Evolutionary conservation across 371 early-diverging fungal genomes (phyloP).

Genomic region (Phascolomyces articulosus): DNA sequence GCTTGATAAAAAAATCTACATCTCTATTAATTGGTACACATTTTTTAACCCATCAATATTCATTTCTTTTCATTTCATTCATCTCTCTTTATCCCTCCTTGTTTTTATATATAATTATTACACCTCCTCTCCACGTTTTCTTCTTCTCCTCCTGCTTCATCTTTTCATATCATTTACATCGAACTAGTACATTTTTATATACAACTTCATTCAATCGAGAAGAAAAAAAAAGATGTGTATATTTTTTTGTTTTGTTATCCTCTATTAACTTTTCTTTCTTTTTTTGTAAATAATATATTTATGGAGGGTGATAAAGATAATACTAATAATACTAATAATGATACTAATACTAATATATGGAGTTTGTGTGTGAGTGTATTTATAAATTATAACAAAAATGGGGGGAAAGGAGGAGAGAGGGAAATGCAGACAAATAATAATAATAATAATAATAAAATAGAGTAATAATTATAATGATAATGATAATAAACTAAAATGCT

Average conservation of each 20-base stretch:
- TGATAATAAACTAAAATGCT: background rate
- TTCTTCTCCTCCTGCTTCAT: too few species aligned
- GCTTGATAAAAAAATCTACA: conserved; percentile 15
- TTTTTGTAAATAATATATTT: conserved; percentile 8
- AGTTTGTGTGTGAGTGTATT: background rate
- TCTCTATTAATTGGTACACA: conserved; percentile 6
- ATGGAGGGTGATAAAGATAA: background rate
- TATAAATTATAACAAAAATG: background rate
- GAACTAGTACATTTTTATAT: too few species aligned
- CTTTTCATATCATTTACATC: too few species aligned
- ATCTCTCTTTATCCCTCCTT: too few species aligned
- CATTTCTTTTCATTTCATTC: too few species aligned
- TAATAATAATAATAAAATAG: too few species aligned
- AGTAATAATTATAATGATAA: background rate
- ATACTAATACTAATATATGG: conserved; percentile 1
- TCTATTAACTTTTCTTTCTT: background rate
- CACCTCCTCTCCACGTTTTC: too few species aligned
- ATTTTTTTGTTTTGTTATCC: background rate
- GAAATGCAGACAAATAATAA: background rate
- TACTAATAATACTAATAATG: background rate
- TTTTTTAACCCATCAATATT: too few species aligned
- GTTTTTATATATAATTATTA: too few species aligned
- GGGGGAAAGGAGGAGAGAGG: background rate
- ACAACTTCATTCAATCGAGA: too few species aligned
- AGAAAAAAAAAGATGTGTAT: too few species aligned